Evolutionary conservation across 2,329 filamentous ascomycete species (phyloP), one percentile per base, ranked within the genome.

Genomic region (Chalaropsis thielavioides): DNA sequence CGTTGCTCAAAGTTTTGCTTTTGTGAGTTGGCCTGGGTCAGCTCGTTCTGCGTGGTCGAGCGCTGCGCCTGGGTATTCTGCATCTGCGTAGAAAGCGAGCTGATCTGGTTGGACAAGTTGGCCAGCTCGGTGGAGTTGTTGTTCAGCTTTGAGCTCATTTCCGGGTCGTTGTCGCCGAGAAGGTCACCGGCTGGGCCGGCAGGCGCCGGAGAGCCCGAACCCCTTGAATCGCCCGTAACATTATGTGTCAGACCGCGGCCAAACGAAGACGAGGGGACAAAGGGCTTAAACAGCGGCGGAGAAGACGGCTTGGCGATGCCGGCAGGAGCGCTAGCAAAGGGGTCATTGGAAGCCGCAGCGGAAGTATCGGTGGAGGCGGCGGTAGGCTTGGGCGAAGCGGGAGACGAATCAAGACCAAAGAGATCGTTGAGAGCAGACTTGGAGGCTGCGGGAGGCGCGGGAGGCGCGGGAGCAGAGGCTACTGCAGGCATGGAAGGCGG

Each of bases 51-150:
- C 0, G 88, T 88, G 1, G 84, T 83, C 4, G 79, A 82, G 68
- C 91, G 87, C 75, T 96, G 92, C 41, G 81, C 84, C 73, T 95
- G 90, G 1, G 96, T 88, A 70, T 92, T 90, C 72, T 96, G 90
- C 85, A 95, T 96, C 76, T 99, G 91, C 72, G 87, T 95, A 0
- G 92, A 88, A 64, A 99, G 77, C 1, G 89, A 92, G 40, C 90
- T 87, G 69, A 99, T 90, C 74, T 97, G 94, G 73, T 95, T 97
- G 0, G 92, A 96, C 70, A 99, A 80, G 72, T 99, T 97, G 62
- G 92, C 94, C 66, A 99, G 81, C 74, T 99, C 94, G 0, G 89
- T 87, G 1, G 92, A 94, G 72, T 99, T 94, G 69, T 86, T 87
- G 0, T 88, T 94, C 31, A 97, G 79, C 73, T 89, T 95, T 74